Percentiles rank a stretch among this genome's conserved stretches.
Evolutionary conservation across 176 grass and related monocot genomes (phyloP).

Genomic region (Guadua angustifolia): DNA sequence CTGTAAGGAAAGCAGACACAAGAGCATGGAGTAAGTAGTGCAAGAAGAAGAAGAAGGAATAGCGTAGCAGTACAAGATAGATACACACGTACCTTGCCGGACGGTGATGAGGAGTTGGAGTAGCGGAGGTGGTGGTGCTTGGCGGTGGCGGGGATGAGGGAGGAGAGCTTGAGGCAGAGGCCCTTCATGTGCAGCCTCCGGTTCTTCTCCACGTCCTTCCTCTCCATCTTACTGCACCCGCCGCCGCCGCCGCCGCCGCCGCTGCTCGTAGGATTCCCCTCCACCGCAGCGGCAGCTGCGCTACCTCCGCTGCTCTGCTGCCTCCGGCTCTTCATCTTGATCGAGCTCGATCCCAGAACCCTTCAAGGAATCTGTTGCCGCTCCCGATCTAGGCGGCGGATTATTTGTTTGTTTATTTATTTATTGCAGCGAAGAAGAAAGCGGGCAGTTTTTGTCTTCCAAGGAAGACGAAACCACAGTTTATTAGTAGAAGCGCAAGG

Average conservation of each 20-base stretch:
- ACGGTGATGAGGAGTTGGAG: not conserved
- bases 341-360: too few species aligned
- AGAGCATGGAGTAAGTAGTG: not conserved
- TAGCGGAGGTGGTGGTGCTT: conserved; percentile 11
- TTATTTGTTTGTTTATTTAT: too few species aligned
- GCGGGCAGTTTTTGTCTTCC: too few species aligned
- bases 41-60: too few species aligned
- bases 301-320: conserved; percentile 47
- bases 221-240: conserved; percentile 54
- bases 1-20: too few species aligned
- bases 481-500: too few species aligned
- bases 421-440: too few species aligned
- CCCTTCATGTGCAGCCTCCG: conserved; percentile 78
- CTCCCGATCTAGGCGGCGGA: too few species aligned
- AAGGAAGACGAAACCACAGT: too few species aligned
- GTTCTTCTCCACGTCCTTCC: conserved; percentile 88
- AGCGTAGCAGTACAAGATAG: too few species aligned
- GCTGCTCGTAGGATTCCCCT: conserved; percentile 3
- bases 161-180: conserved; percentile 77
- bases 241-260: conserved; percentile 30
- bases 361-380: too few species aligned
- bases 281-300: not conserved
- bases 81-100: conserved; percentile 22
- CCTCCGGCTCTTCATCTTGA: conserved; percentile 65
- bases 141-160: conserved; percentile 54